These are phyloP conservation scores for Coccinonectria pachysandricola DNA, from an alignment of 2,329 filamentous ascomycete species.

Conservation along the genomic window DNA sequence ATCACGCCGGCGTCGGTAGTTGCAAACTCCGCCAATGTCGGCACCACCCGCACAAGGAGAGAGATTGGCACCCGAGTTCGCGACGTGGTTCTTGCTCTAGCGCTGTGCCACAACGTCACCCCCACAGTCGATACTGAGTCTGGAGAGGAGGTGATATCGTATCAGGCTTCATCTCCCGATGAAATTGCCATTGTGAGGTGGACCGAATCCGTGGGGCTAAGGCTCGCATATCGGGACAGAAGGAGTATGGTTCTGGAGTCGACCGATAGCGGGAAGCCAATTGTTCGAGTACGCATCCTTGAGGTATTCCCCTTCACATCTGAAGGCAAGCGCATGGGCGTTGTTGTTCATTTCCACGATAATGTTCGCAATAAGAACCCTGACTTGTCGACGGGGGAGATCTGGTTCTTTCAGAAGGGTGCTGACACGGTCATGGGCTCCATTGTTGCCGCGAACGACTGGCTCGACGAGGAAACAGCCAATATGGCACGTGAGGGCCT, in stretches of 20 bases:
- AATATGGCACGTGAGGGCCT: conserved; percentile 98
- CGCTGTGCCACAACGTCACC: conserved; percentile 94
- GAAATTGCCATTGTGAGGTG: conserved; percentile 97
- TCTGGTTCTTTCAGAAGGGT: conserved; percentile 98
- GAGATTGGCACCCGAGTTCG: conserved; percentile 91
- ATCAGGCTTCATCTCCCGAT: conserved; percentile 94
- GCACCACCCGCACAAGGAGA: conserved; percentile 72
- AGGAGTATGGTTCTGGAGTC: conserved; percentile 76
- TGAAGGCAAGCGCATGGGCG: conserved; percentile 96
- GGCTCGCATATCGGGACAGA: conserved; percentile 75
- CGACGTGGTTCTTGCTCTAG: conserved; percentile 84
- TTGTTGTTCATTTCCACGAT: conserved; percentile 78
- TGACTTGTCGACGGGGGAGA: conserved; percentile 56
- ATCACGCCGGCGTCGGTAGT: conserved; percentile 69
- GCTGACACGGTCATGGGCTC: conserved; percentile 97
- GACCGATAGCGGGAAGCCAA: conserved; percentile 58
- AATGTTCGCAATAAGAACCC: conserved; percentile 37
- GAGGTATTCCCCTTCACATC: conserved; percentile 97
- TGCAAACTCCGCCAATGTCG: conserved; percentile 46
- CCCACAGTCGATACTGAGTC: conserved; percentile 70
- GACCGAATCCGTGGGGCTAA: conserved; percentile 85
- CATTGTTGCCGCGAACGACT: conserved; percentile 93
- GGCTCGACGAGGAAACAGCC: conserved; percentile 97
- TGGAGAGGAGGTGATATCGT: conserved; percentile 67
- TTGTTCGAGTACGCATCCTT: conserved; percentile 79